Evolutionary conservation across 768 basidiomycete genomes (phyloP), one percentile per base, ranked within the genome.

Genomic region (Asterophora parasitica): DNA sequence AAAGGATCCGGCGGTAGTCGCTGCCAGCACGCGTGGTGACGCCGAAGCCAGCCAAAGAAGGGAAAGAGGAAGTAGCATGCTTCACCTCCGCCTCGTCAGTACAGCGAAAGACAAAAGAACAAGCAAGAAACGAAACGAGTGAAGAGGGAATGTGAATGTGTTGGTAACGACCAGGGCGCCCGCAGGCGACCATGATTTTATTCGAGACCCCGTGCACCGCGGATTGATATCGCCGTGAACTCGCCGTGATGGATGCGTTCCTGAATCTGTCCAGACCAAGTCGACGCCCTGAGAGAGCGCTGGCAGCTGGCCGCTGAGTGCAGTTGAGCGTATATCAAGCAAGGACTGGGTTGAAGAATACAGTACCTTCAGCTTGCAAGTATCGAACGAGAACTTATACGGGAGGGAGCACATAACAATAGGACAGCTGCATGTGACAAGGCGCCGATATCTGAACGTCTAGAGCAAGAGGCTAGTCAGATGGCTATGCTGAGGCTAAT

Each of bases 1-100:
- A 51, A 78, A 75, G 7, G 73, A 65, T 40, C 78, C 78, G 31
- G 70, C 61, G 38, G 61, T 64, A 3, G 23, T 23, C 42, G 60
- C 63, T 20, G 72, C 71, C 34, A 61, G 50, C 19, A 58, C 65
- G 6, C 66, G 63, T 20, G 62, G 60, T 26, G 61, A 53, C n/a
- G 52, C 52, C 3, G 63, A 59, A 31, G 71, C 72, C 20, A 82
- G 68, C 54, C 68, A 72, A 13, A 53, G 20, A 35, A 49, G 42
- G 17, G 44, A 17, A 46, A 49, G 36, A 11, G 41, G 37, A 7
- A 32, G 27, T 13, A 49, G 40, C 52, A 53, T 53, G 1, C 3
- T 32, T 9, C 9, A 28, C n/a, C 41, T 4, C 13, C n/a, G n/a
- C 27, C 12, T 10, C 16, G 42, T 6, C 19, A 16, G 15, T 9